phyloP scores from a whole-genome alignment of 2,329 filamentous ascomycete species.

The Elsinoe necatrix region DNA sequence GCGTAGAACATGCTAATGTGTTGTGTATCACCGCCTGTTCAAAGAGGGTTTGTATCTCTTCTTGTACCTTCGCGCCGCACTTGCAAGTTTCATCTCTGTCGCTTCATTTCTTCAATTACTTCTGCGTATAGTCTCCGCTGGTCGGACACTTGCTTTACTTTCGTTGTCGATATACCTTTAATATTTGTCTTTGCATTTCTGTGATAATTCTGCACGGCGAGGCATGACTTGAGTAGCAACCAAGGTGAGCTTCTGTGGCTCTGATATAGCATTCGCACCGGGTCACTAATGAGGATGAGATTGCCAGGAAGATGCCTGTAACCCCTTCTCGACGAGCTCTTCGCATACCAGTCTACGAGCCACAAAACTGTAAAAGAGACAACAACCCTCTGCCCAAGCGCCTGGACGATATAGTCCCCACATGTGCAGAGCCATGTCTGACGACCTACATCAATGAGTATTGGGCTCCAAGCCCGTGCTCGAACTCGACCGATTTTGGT shows the following conservation, averaged over 20 bases:
- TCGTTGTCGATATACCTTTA: background rate
- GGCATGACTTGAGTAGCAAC: background rate
- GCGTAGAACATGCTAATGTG: slow-evolving; percentile 7
- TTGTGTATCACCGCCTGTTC: slow-evolving; percentile 1
- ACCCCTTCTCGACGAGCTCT: background rate
- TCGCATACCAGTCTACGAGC: background rate
- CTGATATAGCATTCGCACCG: too few relatives aligned
- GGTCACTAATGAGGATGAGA: background rate
- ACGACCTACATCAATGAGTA: slow-evolving; percentile 21
- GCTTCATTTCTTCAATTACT: background rate
- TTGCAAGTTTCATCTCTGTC: background rate
- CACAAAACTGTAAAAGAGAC: slow-evolving; percentile 4
- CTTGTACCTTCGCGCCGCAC: slow-evolving; percentile 6
- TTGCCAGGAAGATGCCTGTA: background rate
- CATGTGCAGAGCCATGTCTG: slow-evolving; percentile 27
- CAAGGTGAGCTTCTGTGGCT: background rate
- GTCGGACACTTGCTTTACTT: slow-evolving; percentile 3
- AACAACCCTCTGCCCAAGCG: background rate
- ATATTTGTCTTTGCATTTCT: background rate
- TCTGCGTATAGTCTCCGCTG: slow-evolving; percentile 13
- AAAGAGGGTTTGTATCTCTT: background rate
- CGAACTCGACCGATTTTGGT: slow-evolving; percentile 19
- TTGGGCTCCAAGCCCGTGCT: slow-evolving; percentile 18
- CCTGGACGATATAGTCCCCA: slow-evolving; percentile 22
- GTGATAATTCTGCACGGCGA: background rate